Percentiles rank a stretch among this genome's conserved stretches.
Conservation (phyloP, 257 asterid species). For the Gentiana macrophylla region DNA sequence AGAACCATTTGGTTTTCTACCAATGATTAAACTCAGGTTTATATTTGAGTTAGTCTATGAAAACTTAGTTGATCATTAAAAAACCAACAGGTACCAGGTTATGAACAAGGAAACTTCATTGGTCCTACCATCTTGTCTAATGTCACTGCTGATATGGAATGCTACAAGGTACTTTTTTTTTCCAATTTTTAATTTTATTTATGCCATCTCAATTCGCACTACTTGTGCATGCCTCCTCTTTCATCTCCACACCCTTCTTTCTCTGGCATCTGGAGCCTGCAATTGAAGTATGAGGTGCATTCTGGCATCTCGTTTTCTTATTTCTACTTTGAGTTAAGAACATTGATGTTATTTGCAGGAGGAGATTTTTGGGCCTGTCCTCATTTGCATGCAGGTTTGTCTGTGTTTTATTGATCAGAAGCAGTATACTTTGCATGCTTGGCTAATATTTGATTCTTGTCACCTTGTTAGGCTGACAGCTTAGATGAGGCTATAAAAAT, state of each 20-base stretch:
- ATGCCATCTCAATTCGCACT: too few relatives aligned
- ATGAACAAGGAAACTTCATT: slow-evolving; percentile 85
- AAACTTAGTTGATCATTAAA: slow-evolving; percentile 14
- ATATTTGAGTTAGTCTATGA: neutral
- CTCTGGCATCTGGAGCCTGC: neutral
- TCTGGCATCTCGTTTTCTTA: slow-evolving; percentile 1
- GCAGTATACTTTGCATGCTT: neutral
- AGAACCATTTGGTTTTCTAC: too few relatives aligned
- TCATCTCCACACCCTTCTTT: neutral
- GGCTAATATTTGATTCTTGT: slow-evolving; percentile 6
- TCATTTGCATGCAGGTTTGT: slow-evolving; percentile 84
- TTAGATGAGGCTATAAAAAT: slow-evolving; percentile 84
- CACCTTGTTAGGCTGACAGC: slow-evolving; percentile 68
- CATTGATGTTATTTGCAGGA: slow-evolving; percentile 38
- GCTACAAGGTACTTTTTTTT: slow-evolving; percentile 51
- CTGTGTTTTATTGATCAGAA: neutral
- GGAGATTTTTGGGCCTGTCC: slow-evolving; percentile 98
- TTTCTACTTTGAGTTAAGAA: neutral
- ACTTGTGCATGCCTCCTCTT: neutral
- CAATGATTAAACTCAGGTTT: too few relatives aligned
- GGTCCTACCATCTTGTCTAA: slow-evolving; percentile 89
- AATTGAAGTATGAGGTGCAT: neutral
- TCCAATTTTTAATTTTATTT: neutral
- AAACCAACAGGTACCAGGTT: slow-evolving; percentile 69
- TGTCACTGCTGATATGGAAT: slow-evolving; percentile 91